Evolutionary conservation across 768 basidiomycete species (phyloP).

Genomic region (Tubosaeta sp.): DNA sequence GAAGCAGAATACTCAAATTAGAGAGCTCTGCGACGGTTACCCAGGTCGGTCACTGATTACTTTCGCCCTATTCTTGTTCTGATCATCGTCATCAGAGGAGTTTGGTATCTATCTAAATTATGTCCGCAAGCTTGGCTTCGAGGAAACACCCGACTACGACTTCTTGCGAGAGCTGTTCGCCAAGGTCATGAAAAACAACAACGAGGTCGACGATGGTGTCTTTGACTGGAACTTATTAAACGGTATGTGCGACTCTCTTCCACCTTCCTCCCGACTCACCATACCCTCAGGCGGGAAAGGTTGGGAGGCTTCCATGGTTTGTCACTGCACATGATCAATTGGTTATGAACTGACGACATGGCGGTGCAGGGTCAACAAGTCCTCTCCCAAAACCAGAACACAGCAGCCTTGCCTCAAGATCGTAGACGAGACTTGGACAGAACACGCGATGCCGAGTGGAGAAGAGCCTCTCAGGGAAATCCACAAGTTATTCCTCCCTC

Average conservation of each 20-base stretch:
- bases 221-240: constrained; percentile 97
- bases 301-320: constrained; percentile 81
- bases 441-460: constrained; percentile 56
- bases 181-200: constrained; percentile 88
- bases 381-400: constrained; percentile 60
- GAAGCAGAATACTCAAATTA: constrained; percentile 98
- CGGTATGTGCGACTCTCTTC: constrained; percentile 38
- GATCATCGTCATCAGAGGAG: constrained; percentile 61
- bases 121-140: constrained; percentile 97
- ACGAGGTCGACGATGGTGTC: constrained; percentile 87
- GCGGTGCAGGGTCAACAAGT: constrained; percentile 53
- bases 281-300: constrained; percentile 71
- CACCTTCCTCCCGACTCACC: constrained; percentile 7
- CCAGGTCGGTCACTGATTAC: constrained; percentile 56
- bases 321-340: constrained; percentile 24
- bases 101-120: constrained; percentile 99
- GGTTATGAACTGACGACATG: constrained; percentile 7
- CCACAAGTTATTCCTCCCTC: constrained; percentile 65
- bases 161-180: constrained; percentile 93
- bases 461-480: constrained; percentile 55
- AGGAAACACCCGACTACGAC: constrained; percentile 98
- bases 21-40: constrained; percentile 93
- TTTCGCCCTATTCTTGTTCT: constrained; percentile 2
- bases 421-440: constrained; percentile 52
- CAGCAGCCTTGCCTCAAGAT: constrained; percentile 47